Evolutionary conservation across 2,329 filamentous ascomycete genomes (phyloP).

Genomic region (Monilinia laxa): DNA sequence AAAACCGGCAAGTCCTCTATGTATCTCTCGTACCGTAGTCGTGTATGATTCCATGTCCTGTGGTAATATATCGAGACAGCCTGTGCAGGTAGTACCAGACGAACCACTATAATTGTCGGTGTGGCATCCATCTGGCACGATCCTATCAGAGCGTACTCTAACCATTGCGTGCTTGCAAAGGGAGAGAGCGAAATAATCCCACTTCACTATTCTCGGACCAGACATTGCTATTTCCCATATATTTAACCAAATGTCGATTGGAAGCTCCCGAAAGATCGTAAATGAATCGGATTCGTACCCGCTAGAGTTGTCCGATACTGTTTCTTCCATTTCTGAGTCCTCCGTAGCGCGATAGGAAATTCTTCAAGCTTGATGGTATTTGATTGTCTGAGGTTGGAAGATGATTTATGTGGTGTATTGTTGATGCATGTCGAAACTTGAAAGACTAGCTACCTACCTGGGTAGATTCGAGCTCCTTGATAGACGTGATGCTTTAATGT

Average conservation of each 20-base stretch:
- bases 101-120: not conserved
- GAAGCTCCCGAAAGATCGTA: not conserved
- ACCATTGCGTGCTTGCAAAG: slow-evolving; percentile 7
- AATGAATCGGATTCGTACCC: not conserved
- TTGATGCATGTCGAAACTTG: too few relatives aligned
- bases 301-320: not conserved
- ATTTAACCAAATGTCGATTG: not conserved
- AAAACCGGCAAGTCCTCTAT: not conserved
- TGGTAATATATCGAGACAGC: not conserved
- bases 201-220: not conserved
- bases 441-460: too few relatives aligned
- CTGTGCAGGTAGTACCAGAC: not conserved
- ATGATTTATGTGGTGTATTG: too few relatives aligned
- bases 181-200: not conserved
- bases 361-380: not conserved
- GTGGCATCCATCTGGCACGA: not conserved
- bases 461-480: too few relatives aligned
- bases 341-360: not conserved
- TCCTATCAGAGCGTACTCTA: slow-evolving; percentile 8
- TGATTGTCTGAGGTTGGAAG: too few relatives aligned
- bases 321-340: too few relatives aligned
- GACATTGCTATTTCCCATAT: not conserved
- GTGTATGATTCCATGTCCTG: not conserved
- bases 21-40: not conserved
- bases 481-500: too few relatives aligned